Percentiles rank a stretch among this genome's conserved stretches.
These are phyloP conservation scores for Phtheirospermum japonicum DNA, from an alignment of 257 asterid genomes.

Conservation along the genomic window DNA sequence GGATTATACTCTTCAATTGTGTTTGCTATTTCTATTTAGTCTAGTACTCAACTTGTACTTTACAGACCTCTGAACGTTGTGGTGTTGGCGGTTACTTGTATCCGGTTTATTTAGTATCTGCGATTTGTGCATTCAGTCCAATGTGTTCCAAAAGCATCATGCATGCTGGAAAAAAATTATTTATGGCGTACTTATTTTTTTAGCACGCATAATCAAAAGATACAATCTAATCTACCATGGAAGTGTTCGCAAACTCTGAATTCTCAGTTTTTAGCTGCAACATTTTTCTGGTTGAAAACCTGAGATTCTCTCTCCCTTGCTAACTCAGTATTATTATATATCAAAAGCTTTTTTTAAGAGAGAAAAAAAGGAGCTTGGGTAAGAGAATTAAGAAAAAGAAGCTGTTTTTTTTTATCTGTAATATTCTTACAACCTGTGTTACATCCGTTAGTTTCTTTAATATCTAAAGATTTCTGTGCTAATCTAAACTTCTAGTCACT, in stretches of 20 bases:
- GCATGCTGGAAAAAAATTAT: background rate
- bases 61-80: slow-evolving; percentile 5
- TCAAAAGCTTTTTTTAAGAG: too few species aligned
- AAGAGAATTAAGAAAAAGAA: background rate
- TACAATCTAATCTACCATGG: too few species aligned
- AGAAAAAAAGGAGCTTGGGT: too few species aligned
- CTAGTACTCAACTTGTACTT: slow-evolving; percentile 18
- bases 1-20: slow-evolving; percentile 17
- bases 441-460: slow-evolving; percentile 1
- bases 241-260: too few species aligned
- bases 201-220: background rate
- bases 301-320: too few species aligned
- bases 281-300: too few species aligned
- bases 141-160: background rate
- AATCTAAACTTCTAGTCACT: background rate
- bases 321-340: too few species aligned
- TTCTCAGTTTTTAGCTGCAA: background rate
- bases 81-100: background rate
- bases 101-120: background rate
- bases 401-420: background rate
- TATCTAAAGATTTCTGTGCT: background rate
- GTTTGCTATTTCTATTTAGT: slow-evolving; percentile 17
- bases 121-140: background rate
- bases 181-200: background rate
- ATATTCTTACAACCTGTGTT: slow-evolving; percentile 8